Base-by-base conservation (phyloP, 331 rosid species). In the Spiraea crenata region DNA sequence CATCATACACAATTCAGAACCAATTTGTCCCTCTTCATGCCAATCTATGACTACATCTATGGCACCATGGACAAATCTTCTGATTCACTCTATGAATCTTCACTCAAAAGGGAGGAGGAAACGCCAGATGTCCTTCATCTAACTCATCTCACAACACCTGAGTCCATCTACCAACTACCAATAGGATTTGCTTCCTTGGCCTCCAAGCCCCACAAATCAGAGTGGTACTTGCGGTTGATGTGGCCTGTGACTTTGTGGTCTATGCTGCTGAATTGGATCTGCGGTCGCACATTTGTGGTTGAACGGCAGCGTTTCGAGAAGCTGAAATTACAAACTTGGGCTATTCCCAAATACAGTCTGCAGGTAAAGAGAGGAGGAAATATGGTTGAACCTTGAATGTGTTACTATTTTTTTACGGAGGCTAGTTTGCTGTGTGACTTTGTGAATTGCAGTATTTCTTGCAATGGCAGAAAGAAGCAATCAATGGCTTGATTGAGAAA, bases 1-100 rank as follows among this genome's bases (percentile, higher is more conserved):
- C 98, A 93, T 69, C 97, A 93, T 68, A 93, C 93, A 1, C 93
- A 90, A 47, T 93, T 93, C 47, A 82, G 97, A 38, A 90, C 93
- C 65, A 93, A 93, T n/a, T 90, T 84, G 60, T 82, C 90, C 0
- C 75, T 93, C 0, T 93, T 93, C 17, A 90, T 93, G 97, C 98
- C 98, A 19, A 2, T 90, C 0, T 93, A 93, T 37, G 98, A 93
- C 16, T 85, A 79, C 67, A 52, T 90, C 0, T 93, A 88, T 75
- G 90, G 87, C 5, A 93, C 98, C 3, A 46, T 44, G 31, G 98
- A 90, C 76, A 85, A 88, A 57, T 72, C 77, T 3, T 35, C 85
- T 0, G 93, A 86, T 15, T 4, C 67, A 12, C 67, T 88, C 0
- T 85, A 90, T 2, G 83, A 85, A 5, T 25, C 70, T 0, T n/a